These are phyloP conservation scores for Hypoxylon lienhwacheense DNA, from an alignment of 495 filamentous ascomycete species.

Conservation along the genomic window DNA sequence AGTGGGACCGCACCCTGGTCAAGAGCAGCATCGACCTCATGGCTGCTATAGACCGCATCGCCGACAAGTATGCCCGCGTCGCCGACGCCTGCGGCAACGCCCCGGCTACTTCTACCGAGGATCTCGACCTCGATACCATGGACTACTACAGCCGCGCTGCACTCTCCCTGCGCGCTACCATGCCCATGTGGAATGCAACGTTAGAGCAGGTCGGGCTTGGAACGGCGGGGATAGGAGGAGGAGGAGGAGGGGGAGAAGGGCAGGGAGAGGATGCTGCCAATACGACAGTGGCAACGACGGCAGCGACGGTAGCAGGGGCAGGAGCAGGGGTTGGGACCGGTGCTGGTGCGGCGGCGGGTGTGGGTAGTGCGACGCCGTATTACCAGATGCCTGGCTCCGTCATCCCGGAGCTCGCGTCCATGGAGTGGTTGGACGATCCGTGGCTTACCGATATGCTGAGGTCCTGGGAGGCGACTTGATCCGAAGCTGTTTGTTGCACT, in stretches of 20 bases:
- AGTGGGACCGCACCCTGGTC: conserved; percentile 26
- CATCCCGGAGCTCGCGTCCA: conserved; percentile 14
- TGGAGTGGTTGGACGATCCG: conserved; percentile 31
- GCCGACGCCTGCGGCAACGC: conserved; percentile 23
- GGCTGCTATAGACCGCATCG: conserved; percentile 10
- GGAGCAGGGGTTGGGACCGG: neutral
- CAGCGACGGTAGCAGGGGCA: too few species aligned
- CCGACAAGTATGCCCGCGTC: conserved; percentile 19
- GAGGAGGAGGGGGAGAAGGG: too few species aligned
- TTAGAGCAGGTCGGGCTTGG: conserved; percentile 19
- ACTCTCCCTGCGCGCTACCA: conserved; percentile 23
- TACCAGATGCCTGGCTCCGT: conserved; percentile 1
- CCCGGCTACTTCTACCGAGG: conserved; percentile 16
- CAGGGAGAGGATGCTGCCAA: too few species aligned
- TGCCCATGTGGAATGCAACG: conserved; percentile 23
- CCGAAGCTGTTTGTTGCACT: neutral
- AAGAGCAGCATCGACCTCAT: conserved; percentile 24
- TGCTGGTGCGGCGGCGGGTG: neutral
- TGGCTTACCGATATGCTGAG: conserved; percentile 30
- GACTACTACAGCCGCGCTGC: conserved; percentile 31
- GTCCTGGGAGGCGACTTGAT: conserved; percentile 16
- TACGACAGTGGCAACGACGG: too few species aligned
- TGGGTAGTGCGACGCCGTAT: neutral
- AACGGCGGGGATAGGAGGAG: neutral
- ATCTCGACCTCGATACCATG: conserved; percentile 18